Evolutionary conservation across 2,329 filamentous ascomycete genomes (phyloP).

Genomic region (Emericellopsis cladophorae): DNA sequence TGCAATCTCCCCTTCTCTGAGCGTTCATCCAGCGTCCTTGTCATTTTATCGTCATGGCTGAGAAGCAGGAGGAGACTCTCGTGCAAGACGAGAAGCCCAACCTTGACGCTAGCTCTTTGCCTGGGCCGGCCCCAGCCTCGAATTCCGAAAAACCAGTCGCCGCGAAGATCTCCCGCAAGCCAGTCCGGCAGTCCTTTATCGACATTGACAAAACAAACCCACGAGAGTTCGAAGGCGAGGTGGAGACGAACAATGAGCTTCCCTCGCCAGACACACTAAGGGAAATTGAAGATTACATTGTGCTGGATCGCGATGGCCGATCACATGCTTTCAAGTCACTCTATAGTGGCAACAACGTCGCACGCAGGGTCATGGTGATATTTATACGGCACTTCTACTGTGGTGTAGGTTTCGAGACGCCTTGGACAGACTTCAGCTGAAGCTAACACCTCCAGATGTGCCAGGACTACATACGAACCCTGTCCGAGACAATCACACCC

Average conservation of each 20-base stretch:
- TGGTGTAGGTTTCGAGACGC: conserved; percentile 41
- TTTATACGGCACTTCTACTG: conserved; percentile 76
- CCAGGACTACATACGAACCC: conserved; percentile 57
- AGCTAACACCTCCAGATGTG: conserved; percentile 42
- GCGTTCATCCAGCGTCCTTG: too few species aligned
- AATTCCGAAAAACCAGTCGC: not conserved
- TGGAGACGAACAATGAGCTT: conserved; percentile 41
- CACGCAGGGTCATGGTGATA: conserved; percentile 51
- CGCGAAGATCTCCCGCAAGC: conserved; percentile 4
- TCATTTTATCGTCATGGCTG: too few species aligned
- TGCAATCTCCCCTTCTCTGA: too few species aligned
- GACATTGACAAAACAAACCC: conserved; percentile 26
- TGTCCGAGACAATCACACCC: conserved; percentile 45
- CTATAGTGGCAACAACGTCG: conserved; percentile 40
- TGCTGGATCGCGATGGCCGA: conserved; percentile 51
- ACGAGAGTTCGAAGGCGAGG: conserved; percentile 41
- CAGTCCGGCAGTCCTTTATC: conserved; percentile 10
- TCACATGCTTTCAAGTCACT: conserved; percentile 49
- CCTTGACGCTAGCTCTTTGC: too few species aligned
- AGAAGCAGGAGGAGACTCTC: too few species aligned
- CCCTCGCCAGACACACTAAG: conserved; percentile 35
- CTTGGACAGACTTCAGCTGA: not conserved
- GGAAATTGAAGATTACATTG: conserved; percentile 38
- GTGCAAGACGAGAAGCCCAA: too few species aligned
- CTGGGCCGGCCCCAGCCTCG: not conserved